These are phyloP conservation scores for Wallacemonas sp. DNA, from an alignment of 208 protist genomes.

Conservation along the genomic window DNA sequence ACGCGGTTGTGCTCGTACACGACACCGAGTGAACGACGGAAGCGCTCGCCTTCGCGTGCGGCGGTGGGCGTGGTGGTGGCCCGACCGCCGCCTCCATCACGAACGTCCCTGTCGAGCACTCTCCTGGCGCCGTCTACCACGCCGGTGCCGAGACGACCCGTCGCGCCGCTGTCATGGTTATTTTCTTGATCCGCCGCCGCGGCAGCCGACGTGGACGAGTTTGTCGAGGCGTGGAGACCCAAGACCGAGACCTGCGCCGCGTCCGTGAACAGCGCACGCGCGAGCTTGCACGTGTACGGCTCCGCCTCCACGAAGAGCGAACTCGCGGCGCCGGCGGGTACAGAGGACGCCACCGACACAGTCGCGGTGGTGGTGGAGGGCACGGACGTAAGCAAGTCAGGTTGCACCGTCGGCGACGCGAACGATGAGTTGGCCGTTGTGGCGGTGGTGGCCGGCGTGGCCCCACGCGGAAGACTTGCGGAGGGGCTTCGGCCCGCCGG, in stretches of 20 bases:
- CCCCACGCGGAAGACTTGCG: not conserved
- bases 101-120: no score
- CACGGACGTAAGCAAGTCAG: not conserved
- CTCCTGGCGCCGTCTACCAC: not conserved
- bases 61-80: not conserved
- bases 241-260: conserved; percentile 69
- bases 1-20: conserved; percentile 81
- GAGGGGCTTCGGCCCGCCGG: not conserved
- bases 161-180: not conserved
- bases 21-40: conserved; percentile 67
- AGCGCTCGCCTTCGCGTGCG: conserved; percentile 40
- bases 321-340: not conserved
- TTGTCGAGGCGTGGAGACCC: conserved; percentile 22
- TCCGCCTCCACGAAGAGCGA: conserved; percentile 41
- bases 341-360: not conserved
- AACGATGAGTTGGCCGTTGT: no score
- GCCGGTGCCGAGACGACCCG: not conserved
- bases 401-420: no score
- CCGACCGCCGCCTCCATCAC: not conserved
- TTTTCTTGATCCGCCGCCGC: not conserved
- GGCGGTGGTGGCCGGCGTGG: no score
- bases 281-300: conserved; percentile 78
- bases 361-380: not conserved
- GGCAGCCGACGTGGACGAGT: not conserved
- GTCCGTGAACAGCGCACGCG: conserved; percentile 68